Evolutionary conservation across 306 rosid species (phyloP).

Genomic region (Ceratonia siliqua): DNA sequence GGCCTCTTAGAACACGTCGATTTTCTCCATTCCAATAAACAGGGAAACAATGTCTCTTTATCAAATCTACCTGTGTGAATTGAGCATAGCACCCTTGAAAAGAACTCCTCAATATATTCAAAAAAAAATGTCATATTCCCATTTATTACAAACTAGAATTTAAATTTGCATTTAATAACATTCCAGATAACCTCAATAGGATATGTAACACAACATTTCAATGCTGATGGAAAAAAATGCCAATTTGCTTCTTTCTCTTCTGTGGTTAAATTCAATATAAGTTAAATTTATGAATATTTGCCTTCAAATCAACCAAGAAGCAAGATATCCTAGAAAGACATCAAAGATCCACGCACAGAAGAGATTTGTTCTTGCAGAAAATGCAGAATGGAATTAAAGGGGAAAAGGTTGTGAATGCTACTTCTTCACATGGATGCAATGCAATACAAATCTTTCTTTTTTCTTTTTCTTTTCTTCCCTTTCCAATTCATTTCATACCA

Average conservation of each 20-base stretch:
- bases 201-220: background rate
- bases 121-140: background rate
- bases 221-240: background rate
- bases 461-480: background rate
- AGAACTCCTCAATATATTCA: background rate
- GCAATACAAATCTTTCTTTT: background rate
- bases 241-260: conserved; percentile 12
- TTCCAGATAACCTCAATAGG: background rate
- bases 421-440: background rate
- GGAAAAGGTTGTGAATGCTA: background rate
- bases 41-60: conserved; percentile 81
- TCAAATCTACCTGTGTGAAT: conserved; percentile 77
- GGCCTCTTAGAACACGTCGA: conserved; percentile 94
- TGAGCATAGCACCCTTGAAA: conserved; percentile 29
- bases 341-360: background rate
- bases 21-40: conserved; percentile 98
- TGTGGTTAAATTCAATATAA: background rate
- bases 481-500: conserved; percentile 18
- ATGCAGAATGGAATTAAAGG: conserved; percentile 4
- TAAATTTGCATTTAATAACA: background rate
- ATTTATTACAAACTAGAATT: background rate
- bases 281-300: background rate
- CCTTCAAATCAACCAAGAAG: background rate
- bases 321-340: conserved; percentile 10
- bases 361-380: background rate